Conservation (phyloP, 495 filamentous ascomycete genomes). For the Trichoderma gamsii region DNA sequence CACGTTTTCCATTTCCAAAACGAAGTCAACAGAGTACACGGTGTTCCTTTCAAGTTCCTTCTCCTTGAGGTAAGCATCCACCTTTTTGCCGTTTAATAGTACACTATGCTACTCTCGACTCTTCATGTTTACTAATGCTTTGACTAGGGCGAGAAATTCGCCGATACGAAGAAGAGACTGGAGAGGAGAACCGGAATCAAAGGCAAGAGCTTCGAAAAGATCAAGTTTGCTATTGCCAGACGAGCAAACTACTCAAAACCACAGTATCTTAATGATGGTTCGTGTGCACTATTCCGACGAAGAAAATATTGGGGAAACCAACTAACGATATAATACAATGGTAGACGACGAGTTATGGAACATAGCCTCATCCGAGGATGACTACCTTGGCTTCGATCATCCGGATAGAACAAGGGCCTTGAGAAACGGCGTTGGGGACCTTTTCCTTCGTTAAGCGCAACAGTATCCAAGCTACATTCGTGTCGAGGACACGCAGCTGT, state of each 20-base stretch:
- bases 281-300: slow-evolving; percentile 24
- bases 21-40: slow-evolving; percentile 66
- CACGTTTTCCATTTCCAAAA: slow-evolving; percentile 86
- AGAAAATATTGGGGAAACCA: background rate
- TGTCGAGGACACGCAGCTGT: background rate
- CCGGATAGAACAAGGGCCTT: slow-evolving; percentile 58
- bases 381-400: slow-evolving; percentile 86
- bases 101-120: background rate
- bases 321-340: slow-evolving; percentile 22
- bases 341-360: slow-evolving; percentile 81
- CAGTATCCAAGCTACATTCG: slow-evolving; percentile 1
- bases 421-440: slow-evolving; percentile 47
- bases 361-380: slow-evolving; percentile 59
- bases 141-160: slow-evolving; percentile 73
- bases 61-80: slow-evolving; percentile 65
- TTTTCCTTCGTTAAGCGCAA: slow-evolving; percentile 47
- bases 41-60: slow-evolving; percentile 86
- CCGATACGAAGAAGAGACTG: slow-evolving; percentile 83
- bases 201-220: slow-evolving; percentile 97
- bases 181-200: slow-evolving; percentile 89
- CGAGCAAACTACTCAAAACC: slow-evolving; percentile 64
- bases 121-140: slow-evolving; percentile 19
- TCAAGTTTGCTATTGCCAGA: slow-evolving; percentile 84
- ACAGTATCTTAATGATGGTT: slow-evolving; percentile 82
- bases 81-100: background rate